Evolutionary conservation across 2,329 filamentous ascomycete species (phyloP).

Genomic region (Cadophora gregata): DNA sequence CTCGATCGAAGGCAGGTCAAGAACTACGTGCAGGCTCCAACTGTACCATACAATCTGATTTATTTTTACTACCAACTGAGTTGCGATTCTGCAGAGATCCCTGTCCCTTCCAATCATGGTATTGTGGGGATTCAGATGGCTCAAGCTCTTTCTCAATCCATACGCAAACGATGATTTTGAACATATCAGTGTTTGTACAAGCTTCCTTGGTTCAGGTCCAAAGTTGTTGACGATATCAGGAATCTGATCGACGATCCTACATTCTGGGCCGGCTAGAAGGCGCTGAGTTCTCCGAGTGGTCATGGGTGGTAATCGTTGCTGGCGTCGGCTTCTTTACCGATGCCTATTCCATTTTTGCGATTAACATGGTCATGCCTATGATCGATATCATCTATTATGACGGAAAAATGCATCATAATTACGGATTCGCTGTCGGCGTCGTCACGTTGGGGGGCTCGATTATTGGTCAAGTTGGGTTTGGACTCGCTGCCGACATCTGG

Average conservation of each 20-base stretch:
- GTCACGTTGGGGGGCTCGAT: constrained; percentile 53
- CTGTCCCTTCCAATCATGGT: constrained; percentile 23
- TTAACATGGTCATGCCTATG: constrained; percentile 56
- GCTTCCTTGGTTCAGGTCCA: background rate
- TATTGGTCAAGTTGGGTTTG: constrained; percentile 54
- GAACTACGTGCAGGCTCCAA: background rate
- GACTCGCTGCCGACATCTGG: constrained; percentile 53
- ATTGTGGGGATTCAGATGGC: constrained; percentile 37
- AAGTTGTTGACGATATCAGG: constrained; percentile 20
- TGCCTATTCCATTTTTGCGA: constrained; percentile 52
- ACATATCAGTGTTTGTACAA: constrained; percentile 31
- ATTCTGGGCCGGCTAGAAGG: constrained; percentile 35
- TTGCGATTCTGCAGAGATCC: too few species aligned
- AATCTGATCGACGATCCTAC: constrained; percentile 35
- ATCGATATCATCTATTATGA: constrained; percentile 55
- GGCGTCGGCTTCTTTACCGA: constrained; percentile 57
- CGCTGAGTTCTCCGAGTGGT: constrained; percentile 35
- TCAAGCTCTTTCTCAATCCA: constrained; percentile 36
- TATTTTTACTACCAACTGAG: too few species aligned
- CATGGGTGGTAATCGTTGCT: constrained; percentile 46
- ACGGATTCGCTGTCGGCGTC: constrained; percentile 51
- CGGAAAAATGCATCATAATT: constrained; percentile 45
- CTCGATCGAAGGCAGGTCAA: background rate
- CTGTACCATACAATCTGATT: too few species aligned
- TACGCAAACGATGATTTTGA: constrained; percentile 35